phyloP scores from a whole-genome alignment of 371 early-diverging fungal genomes.

The Lichtheimia ramosa region DNA sequence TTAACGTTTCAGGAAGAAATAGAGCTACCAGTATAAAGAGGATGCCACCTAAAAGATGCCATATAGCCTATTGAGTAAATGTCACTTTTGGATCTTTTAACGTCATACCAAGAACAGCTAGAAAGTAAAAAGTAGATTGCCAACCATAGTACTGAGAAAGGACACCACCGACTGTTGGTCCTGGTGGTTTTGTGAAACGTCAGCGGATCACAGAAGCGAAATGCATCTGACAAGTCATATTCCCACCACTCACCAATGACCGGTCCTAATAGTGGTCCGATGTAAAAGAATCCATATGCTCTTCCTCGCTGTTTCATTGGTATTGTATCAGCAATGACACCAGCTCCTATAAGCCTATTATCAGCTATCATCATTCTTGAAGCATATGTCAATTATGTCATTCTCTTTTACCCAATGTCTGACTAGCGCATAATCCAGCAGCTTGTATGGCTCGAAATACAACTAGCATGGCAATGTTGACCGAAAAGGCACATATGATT shows the following conservation, averaged over 20 bases:
- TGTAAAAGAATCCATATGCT: slow-evolving; percentile 34
- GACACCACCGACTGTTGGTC: slow-evolving; percentile 27
- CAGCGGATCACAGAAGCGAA: neutral
- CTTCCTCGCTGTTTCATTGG: slow-evolving; percentile 21
- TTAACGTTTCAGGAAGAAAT: slow-evolving; percentile 32
- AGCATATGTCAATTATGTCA: too few species aligned
- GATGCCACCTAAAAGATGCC: slow-evolving; percentile 8
- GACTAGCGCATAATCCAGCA: slow-evolving; percentile 62
- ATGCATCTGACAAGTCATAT: neutral
- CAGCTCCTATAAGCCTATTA: slow-evolving; percentile 31
- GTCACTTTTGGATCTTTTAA: neutral
- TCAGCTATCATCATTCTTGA: too few species aligned
- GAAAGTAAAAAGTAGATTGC: slow-evolving; percentile 65
- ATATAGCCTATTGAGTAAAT: neutral
- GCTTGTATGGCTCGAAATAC: slow-evolving; percentile 69
- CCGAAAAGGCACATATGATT: slow-evolving; percentile 59
- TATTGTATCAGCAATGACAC: slow-evolving; percentile 35
- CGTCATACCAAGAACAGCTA: slow-evolving; percentile 45
- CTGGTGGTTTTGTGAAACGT: neutral
- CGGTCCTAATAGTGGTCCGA: slow-evolving; percentile 21
- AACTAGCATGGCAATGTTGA: slow-evolving; percentile 49
- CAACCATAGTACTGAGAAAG: slow-evolving; percentile 62
- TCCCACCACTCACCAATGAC: slow-evolving; percentile 16
- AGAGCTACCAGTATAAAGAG: slow-evolving; percentile 17
- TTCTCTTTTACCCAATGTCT: slow-evolving; percentile 53